Base-by-base conservation (phyloP, 2,329 filamentous ascomycete species). In the Epichloe typhina region DNA sequence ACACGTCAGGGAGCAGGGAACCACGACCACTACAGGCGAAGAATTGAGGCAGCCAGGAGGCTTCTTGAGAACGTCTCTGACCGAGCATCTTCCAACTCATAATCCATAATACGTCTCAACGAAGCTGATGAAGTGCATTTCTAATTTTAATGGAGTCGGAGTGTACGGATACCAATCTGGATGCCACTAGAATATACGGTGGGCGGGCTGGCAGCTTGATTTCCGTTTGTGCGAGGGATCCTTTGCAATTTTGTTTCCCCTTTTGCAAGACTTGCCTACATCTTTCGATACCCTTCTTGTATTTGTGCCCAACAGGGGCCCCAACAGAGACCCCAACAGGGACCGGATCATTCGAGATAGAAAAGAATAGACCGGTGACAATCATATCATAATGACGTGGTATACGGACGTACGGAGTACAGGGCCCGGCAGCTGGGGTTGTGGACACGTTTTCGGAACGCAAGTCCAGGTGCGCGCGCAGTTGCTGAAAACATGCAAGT, bases 21-120 rank as follows among this genome's bases (percentile, higher is more conserved):
- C 47, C 73, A 82, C 52, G 72, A 83, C 50, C 72, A 83, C 53
- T 81, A 86, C 64, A 74, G 88, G 53, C 72, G 84, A 55, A 75
- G 85, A 57, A 74, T 95, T 47, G 87, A 94, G 57, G 79, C 81
- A 49, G 89, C 88, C 5, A 80, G 82, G 53, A 75, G 79, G 49
- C 76, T 87, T 3, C 71, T 95, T 33, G 86, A 91, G 57, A 50
- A 40, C 17, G 23, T 43, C 4, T 37, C 37, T 8, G 50, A 47
- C 35, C 23, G 19, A 36, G 19, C 17, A 19, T 43, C 19, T 23
- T 38, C 33, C 38, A n/a, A 46, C 15, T 12, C 17, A 15, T 42
- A 42, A 41, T 35, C 33, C 12, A 46, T 41, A 13, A 13, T 47
- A 26, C 38, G n/a, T 37, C 21, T 42, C 39, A n/a, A 51, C 37